Conservation (phyloP, 305 asterid species). For the Fraxinus xanthoxyloides region DNA sequence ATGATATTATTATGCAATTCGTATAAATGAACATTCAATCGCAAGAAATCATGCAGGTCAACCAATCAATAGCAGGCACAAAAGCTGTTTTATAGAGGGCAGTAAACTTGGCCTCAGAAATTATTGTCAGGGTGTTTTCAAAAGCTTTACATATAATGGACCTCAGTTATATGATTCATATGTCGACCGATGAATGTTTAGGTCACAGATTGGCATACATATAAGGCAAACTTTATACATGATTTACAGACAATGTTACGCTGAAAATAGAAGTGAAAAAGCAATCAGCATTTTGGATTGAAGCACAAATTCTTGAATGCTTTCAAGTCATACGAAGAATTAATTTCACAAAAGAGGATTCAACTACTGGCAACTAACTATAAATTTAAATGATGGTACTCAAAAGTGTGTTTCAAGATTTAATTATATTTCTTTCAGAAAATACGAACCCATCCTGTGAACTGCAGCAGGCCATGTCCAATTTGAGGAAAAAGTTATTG, state of each 20-base stretch:
- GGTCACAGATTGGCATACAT: neutral
- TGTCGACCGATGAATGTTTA: neutral
- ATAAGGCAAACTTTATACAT: neutral
- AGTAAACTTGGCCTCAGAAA: neutral
- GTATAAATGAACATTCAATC: neutral
- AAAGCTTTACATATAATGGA: neutral
- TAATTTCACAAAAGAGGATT: neutral
- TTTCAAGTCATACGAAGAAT: neutral
- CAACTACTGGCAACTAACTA: neutral
- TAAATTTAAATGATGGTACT: neutral
- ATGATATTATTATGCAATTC: neutral
- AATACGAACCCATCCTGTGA: neutral
- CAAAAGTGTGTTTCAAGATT: neutral
- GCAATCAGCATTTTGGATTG: neutral
- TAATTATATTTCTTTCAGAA: neutral
- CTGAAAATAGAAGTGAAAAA: neutral
- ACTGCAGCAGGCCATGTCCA: neutral
- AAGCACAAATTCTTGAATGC: neutral
- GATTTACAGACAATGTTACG: neutral
- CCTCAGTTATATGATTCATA: neutral
- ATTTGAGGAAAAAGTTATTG: neutral
- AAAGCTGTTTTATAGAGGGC: neutral
- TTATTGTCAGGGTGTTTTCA: neutral
- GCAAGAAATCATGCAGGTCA: constrained; percentile 10
- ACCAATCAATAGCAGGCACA: neutral